Percentiles rank a stretch among this genome's conserved stretches.
Conservation (phyloP, 306 rosid species). For the Trifolium repens region DNA sequence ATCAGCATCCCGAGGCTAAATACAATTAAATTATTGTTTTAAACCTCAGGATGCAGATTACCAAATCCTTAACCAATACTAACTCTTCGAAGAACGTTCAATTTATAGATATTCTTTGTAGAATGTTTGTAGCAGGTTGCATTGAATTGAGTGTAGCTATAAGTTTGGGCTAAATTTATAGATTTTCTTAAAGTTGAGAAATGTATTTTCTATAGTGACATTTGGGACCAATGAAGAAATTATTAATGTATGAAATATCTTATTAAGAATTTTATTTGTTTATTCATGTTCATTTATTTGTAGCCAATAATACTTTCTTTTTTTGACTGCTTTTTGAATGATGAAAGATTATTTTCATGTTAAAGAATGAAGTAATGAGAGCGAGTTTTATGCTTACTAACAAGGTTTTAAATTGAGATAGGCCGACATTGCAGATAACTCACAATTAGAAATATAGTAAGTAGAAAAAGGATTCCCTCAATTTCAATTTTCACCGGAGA, state of each 20-base stretch:
- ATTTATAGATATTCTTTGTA: background rate
- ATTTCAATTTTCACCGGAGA: too few species aligned
- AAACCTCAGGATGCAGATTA: constrained; percentile 73
- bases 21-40: constrained; percentile 38
- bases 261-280: background rate
- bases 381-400: background rate
- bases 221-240: background rate
- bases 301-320: constrained; percentile 47
- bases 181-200: constrained; percentile 21
- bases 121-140: constrained; percentile 31
- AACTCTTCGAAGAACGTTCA: constrained; percentile 26
- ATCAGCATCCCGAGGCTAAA: constrained; percentile 51
- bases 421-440: background rate
- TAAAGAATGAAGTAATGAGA: background rate
- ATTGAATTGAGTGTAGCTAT: constrained; percentile 36
- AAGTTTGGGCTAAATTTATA: constrained; percentile 56
- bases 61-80: constrained; percentile 49
- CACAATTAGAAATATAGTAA: background rate
- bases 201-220: constrained; percentile 30
- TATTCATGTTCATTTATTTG: constrained; percentile 32
- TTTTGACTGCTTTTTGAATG: background rate
- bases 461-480: too few species aligned
- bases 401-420: background rate
- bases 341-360: constrained; percentile 13
- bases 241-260: background rate